Conservation (phyloP, 2,329 filamentous ascomycete species). For the Plectosphaerella cucumerina region DNA sequence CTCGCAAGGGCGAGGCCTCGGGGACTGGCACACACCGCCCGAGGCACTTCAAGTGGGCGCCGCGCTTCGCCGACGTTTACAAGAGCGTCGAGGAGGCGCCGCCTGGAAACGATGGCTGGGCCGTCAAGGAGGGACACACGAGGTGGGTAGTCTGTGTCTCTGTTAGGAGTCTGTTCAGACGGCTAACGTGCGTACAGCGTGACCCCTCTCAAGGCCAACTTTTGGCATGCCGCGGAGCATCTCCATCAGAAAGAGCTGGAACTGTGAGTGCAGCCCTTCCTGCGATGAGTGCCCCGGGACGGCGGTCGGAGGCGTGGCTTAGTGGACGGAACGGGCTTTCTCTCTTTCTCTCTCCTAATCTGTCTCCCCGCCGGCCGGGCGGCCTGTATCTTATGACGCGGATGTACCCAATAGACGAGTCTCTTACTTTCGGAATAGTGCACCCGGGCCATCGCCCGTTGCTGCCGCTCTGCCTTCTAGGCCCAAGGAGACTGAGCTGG, state of each 20-base stretch:
- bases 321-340: no score
- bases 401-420: conserved; percentile 1
- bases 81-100: conserved; percentile 75
- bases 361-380: no score
- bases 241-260: conserved; percentile 68
- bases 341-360: no score
- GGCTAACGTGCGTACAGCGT: conserved; percentile 51
- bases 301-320: no score
- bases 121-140: conserved; percentile 80
- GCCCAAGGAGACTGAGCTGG: not conserved
- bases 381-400: conserved; percentile 1
- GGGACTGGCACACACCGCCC: conserved; percentile 54
- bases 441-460: not conserved
- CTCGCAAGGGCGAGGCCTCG: conserved; percentile 21
- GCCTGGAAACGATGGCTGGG: conserved; percentile 90
- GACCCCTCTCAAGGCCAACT: conserved; percentile 88
- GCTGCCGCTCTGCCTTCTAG: not conserved
- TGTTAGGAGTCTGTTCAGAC: not conserved
- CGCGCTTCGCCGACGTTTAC: conserved; percentile 81
- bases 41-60: conserved; percentile 93
- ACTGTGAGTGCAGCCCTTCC: conserved; percentile 61
- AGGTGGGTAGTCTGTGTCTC: conserved; percentile 55
- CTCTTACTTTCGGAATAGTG: not conserved
- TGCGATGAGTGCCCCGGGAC: not conserved
- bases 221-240: conserved; percentile 68